Conservation (phyloP, 495 filamentous ascomycete species). For the Parmelia sp. region DNA sequence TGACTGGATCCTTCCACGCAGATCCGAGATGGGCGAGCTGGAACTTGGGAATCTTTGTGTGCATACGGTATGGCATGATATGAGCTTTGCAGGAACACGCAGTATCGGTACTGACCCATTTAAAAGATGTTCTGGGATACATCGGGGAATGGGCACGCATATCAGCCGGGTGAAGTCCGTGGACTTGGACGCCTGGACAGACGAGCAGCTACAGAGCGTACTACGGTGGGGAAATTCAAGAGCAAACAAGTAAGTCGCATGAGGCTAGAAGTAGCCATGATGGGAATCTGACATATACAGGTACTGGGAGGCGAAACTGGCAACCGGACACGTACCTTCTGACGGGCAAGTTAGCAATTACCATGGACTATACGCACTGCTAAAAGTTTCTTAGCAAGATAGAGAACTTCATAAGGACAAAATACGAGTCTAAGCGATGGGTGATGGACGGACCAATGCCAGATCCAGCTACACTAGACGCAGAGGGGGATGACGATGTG, state of each 20-base stretch:
- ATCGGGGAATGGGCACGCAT: constrained; percentile 97
- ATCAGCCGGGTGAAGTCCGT: constrained; percentile 97
- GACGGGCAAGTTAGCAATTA: constrained; percentile 56
- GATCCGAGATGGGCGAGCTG: constrained; percentile 98
- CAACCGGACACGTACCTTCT: constrained; percentile 87
- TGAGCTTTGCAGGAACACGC: too few relatives aligned
- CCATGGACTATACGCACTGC: constrained; percentile 11
- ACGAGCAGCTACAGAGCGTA: constrained; percentile 91
- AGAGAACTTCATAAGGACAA: constrained; percentile 97
- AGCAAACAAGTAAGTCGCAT: constrained; percentile 71
- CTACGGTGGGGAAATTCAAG: constrained; percentile 89
- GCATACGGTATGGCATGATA: constrained; percentile 58
- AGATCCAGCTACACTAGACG: constrained; percentile 79
- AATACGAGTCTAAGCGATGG: constrained; percentile 97
- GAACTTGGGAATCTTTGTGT: constrained; percentile 93
- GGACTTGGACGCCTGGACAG: constrained; percentile 95
- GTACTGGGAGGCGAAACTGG: constrained; percentile 95
- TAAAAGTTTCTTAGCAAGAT: constrained; percentile 60
- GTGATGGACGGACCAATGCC: constrained; percentile 95
- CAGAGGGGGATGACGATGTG: constrained; percentile 78
- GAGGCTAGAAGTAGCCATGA: neutral
- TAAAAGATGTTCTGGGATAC: constrained; percentile 80
- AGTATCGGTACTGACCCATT: neutral
- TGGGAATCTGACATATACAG: constrained; percentile 32
- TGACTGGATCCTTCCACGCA: constrained; percentile 32